Percentiles rank a stretch among this genome's conserved stretches.
These are phyloP conservation scores for Endotrypanum monterogeii DNA, from an alignment of 208 protist species.

Conservation along the genomic window DNA sequence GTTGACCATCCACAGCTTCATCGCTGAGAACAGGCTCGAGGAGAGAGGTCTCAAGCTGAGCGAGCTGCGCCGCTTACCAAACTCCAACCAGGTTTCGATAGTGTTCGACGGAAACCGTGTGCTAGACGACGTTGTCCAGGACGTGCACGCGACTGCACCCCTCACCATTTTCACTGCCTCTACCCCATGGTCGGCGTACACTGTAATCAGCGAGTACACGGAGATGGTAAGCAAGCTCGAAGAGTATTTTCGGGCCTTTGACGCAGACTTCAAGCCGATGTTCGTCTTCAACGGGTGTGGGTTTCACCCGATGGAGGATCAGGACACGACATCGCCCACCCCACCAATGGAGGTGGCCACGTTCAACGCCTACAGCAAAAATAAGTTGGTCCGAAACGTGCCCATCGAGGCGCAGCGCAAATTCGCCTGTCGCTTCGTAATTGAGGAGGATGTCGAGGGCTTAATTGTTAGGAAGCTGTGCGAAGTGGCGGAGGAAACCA, in stretches of 20 bases:
- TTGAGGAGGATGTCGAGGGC: constrained; percentile 83
- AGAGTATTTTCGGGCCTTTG: constrained; percentile 13
- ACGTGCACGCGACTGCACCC: constrained; percentile 52
- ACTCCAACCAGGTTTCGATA: constrained; percentile 55
- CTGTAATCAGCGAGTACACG: constrained; percentile 45
- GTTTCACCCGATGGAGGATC: constrained; percentile 33
- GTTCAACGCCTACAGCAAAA: constrained; percentile 25
- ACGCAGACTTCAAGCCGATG: constrained; percentile 43
- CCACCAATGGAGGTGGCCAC: constrained; percentile 23
- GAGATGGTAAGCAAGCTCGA: constrained; percentile 31
- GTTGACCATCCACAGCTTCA: constrained; percentile 55
- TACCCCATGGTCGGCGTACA: constrained; percentile 71
- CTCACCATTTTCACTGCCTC: constrained; percentile 75
- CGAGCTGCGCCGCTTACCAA: constrained; percentile 48
- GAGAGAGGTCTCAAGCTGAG: constrained; percentile 57
- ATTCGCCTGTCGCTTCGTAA: constrained; percentile 57
- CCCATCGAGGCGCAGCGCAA: constrained; percentile 41
- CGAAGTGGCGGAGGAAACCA: constrained; percentile 49
- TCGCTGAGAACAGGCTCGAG: constrained; percentile 66
- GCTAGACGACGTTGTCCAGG: constrained; percentile 69
- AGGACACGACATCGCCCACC: constrained; percentile 26
- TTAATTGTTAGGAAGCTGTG: constrained; percentile 67
- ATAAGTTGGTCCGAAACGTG: constrained; percentile 18
- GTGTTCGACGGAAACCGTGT: constrained; percentile 84
- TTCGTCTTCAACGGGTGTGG: constrained; percentile 73